Conservation (phyloP, 148 eudicot species). For the Polygonum aviculare region DNA sequence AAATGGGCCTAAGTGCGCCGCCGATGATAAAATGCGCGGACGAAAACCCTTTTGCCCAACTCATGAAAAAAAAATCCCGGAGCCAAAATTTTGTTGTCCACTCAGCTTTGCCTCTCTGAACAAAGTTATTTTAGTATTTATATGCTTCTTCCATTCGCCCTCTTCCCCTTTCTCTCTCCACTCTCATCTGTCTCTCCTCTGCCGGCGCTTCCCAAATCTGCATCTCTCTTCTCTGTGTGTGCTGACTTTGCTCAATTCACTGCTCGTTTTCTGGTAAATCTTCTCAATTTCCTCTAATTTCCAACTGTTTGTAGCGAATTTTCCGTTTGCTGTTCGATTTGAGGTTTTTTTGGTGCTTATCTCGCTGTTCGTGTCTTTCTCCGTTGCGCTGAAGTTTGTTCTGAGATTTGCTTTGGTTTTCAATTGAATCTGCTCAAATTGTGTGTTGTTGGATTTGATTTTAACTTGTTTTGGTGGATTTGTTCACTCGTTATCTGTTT, state of each 20-base stretch:
- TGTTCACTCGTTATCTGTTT: not conserved
- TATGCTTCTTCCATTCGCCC: not conserved
- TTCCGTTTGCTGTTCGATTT: not conserved
- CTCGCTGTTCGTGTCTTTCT: not conserved
- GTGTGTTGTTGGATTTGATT: not conserved
- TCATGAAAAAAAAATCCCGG: not conserved
- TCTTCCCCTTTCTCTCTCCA: not conserved
- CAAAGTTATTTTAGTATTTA: not conserved
- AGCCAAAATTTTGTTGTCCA: constrained; percentile 1
- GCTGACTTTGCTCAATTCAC: not conserved
- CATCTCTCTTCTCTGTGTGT: not conserved
- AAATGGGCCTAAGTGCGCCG: not conserved
- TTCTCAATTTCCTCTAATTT: not conserved
- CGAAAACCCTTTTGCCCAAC: not conserved
- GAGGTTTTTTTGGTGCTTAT: not conserved
- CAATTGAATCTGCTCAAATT: not conserved
- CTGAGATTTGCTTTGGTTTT: not conserved
- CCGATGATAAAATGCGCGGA: not conserved
- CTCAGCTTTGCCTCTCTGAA: not conserved
- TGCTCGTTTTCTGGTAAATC: not conserved
- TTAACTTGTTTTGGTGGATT: not conserved
- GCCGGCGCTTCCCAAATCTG: constrained; percentile 9
- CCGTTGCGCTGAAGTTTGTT: not conserved
- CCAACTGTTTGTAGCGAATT: not conserved
- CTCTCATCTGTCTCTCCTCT: not conserved